Evolutionary conservation across 352 stramenopile genomes (phyloP), one percentile per base, ranked within the genome.

Genomic region (Phytophthora capsici): DNA sequence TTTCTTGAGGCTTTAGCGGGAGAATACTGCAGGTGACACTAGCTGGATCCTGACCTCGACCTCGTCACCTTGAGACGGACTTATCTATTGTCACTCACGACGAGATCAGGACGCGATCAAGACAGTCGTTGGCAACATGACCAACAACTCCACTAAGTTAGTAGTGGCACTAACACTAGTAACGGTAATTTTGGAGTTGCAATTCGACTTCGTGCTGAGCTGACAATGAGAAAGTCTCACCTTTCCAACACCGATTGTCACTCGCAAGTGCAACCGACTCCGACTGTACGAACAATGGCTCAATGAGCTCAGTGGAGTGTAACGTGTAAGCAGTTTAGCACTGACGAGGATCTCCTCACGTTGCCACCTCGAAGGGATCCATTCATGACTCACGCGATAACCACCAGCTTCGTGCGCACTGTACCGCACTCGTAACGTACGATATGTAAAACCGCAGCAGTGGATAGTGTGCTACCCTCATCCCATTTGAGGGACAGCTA

Each of bases 221-320:
- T 17, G 41, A 30, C 14, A 28, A 45, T 46, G 46, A 37, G 53
- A 55, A 30, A 57, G 45, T 26, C 56, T 57, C 46, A 10, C 53
- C n/a, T 61, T 61, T 19, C 40, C 23, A 36, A 43, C 22, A 40
- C 22, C 51, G 44, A 56, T 40, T 48, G 34, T 56, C 56, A 20
- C 19, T 41, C 41, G 54, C 41, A 25, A 17, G 38, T 23, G 20
- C 45, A 52, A 38, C 45, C 45, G 38, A 14, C 4, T 45, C n/a
- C n/a, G 38, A 45, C 7, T 3, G n/a, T 16, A 19, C 36, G 36
- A 19, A 10, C 36, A 43, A n/a, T 19, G 36, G 28, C 28, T 32
- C 28, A 32, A 32, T 32, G 6, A 32, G 28, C 28, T 32, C 36
- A 41, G 38, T 20, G 38, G 20, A 14, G 19, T n/a, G 40, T 46